Base-by-base conservation (phyloP, 2,329 filamentous ascomycete genomes). In the Iodosphaeria phyllophila region DNA sequence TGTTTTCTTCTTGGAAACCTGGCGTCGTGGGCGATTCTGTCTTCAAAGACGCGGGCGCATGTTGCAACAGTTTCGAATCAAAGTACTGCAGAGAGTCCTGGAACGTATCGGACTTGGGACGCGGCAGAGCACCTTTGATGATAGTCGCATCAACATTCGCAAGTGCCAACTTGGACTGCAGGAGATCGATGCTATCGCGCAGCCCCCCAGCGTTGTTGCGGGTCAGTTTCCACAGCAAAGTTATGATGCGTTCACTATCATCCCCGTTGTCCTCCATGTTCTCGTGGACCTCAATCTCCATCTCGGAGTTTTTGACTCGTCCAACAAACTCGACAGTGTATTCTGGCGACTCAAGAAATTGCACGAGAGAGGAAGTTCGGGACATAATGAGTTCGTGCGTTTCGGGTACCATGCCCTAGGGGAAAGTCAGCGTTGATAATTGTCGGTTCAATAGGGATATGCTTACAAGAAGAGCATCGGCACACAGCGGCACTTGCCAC, bases 41-140 rank as follows among this genome's bases (percentile, higher is more conserved):
- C 9, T 70, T 66, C 11, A 83, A 63, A 2, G 78, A 68, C 4
- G 77, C 67, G 18, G 86, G 83, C 4, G 86, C 84, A 40, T 91
- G 83, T 50, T 95, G 89, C 27, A 98, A 66, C 22, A 98, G 65
- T 55, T 93, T 95, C 3, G 86, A 93, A 46, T 93, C 80, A 43
- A 98, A 98, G 56, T 84, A 95, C 29, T 84, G 86, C 26, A 95
- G 63, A 6, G 86, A 92, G 40, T 98, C 86, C 47, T 98, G 89
- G 35, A 98, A 98, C 0, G 89, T 93, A 48, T 98, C 89, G 1
- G 89, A 95, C 56, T 95, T 93, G 33, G 89, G 89, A n/a, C 89
- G 77, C 12, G 86, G 83, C 35, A 95, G 89, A n/a, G 82, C 74
- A 26, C 89, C 89, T 49, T 91, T 91, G 41, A 95, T 73, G 20